Percentiles rank a stretch among this genome's conserved stretches.
phyloP scores from a whole-genome alignment of 768 basidiomycete genomes.

The Cystobasidium tubakii region DNA sequence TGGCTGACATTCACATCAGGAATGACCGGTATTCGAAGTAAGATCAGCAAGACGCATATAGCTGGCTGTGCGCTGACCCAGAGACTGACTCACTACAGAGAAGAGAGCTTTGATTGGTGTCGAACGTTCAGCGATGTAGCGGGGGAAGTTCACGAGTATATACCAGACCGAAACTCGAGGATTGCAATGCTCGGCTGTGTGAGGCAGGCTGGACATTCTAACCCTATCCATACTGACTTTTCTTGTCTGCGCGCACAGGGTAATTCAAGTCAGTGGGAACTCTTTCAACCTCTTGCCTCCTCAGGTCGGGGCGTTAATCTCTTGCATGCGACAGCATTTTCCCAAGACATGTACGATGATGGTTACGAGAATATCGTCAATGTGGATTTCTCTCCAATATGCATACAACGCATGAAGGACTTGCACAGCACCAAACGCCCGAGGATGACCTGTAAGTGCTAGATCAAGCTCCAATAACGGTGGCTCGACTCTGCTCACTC shows the following conservation, averaged over 20 bases:
- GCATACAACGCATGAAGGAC: slow-evolving; percentile 19
- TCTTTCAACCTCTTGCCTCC: too few species aligned
- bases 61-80: not conserved
- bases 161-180: slow-evolving; percentile 2
- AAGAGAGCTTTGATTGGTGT: slow-evolving; percentile 25
- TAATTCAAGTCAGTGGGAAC: slow-evolving; percentile 21
- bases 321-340: too few species aligned
- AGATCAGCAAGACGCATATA: not conserved
- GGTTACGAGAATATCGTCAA: slow-evolving; percentile 30
- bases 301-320: too few species aligned
- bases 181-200: slow-evolving; percentile 34
- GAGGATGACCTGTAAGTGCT: slow-evolving; percentile 13
- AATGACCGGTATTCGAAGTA: slow-evolving; percentile 30
- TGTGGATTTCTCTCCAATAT: slow-evolving; percentile 15
- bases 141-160: slow-evolving; percentile 3
- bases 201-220: not conserved
- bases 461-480: too few species aligned
- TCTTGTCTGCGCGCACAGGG: slow-evolving; percentile 4
- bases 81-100: not conserved
- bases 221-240: not conserved
- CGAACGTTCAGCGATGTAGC: slow-evolving; percentile 19
- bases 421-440: slow-evolving; percentile 9
- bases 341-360: slow-evolving; percentile 34
- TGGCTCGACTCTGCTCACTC: too few species aligned
- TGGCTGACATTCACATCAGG: not conserved